A percentile compares a stretch with the other conserved stretches of the same genome.
These are phyloP conservation scores for Eimeria praecox DNA, from an alignment of 169 alveolate species.

Conservation along the genomic window DNA sequence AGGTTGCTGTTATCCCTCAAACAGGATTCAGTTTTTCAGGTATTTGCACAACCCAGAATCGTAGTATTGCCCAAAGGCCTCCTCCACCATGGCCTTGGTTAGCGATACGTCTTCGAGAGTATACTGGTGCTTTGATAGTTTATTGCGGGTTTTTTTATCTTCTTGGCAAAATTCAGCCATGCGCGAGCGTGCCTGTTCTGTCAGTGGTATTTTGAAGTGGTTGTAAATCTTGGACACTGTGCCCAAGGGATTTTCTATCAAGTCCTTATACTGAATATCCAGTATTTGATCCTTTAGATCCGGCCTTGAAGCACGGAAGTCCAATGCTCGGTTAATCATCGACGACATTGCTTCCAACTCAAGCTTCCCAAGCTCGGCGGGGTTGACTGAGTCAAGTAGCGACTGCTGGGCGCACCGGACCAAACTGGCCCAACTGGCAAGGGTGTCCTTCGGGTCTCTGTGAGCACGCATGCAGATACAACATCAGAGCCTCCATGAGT, in stretches of 20 bases:
- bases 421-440: constrained; percentile 84
- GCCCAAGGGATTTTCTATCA: constrained; percentile 81
- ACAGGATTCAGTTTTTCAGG: constrained; percentile 39
- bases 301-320: constrained; percentile 76
- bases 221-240: constrained; percentile 79
- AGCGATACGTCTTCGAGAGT: constrained; percentile 81
- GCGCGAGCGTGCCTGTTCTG: constrained; percentile 55
- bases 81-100: constrained; percentile 77
- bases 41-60: constrained; percentile 81
- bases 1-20: background rate
- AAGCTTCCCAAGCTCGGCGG: constrained; percentile 78
- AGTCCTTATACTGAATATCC: constrained; percentile 84
- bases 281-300: constrained; percentile 74
- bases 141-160: constrained; percentile 80
- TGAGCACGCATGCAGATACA: background rate
- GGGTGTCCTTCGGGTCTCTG: constrained; percentile 85
- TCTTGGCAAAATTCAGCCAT: constrained; percentile 71
- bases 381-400: constrained; percentile 78
- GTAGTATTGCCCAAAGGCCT: constrained; percentile 79
- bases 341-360: constrained; percentile 83
- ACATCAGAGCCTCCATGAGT: background rate
- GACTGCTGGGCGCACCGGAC: constrained; percentile 83
- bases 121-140: constrained; percentile 81
- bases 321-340: constrained; percentile 81
- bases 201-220: constrained; percentile 79